These are phyloP conservation scores for Globisporangium canariense DNA, from an alignment of 352 stramenopile species.

Conservation along the genomic window DNA sequence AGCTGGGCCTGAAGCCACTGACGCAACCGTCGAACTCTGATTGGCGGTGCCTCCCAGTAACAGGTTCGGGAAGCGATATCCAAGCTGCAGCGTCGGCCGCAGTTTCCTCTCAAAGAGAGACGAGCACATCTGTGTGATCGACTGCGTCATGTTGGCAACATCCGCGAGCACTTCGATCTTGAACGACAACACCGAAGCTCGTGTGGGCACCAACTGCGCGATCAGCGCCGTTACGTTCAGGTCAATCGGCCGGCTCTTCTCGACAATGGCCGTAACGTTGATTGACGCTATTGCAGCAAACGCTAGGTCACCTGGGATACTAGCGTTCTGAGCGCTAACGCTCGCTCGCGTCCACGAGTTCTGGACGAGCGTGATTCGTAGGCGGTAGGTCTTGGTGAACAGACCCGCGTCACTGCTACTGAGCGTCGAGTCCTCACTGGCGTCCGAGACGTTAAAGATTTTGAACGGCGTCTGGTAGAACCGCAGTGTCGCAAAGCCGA, in stretches of 20 bases:
- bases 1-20: constrained; percentile 11
- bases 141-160: constrained; percentile 18
- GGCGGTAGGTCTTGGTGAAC: constrained; percentile 44
- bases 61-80: constrained; percentile 48
- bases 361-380: constrained; percentile 46
- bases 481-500: constrained; percentile 30
- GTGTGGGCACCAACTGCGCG: constrained; percentile 29
- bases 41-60: constrained; percentile 13
- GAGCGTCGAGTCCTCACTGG: constrained; percentile 8
- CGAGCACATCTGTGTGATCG: constrained; percentile 56
- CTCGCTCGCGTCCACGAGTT: constrained; percentile 41
- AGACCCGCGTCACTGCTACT: constrained; percentile 16
- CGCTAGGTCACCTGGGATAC: constrained; percentile 11
- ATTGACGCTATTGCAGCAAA: constrained; percentile 29
- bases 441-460: constrained; percentile 47
- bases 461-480: constrained; percentile 70
- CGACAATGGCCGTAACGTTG: constrained; percentile 33
- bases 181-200: constrained; percentile 42
- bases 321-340: constrained; percentile 19
- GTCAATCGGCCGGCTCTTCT: constrained; percentile 43
- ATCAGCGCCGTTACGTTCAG: constrained; percentile 55
- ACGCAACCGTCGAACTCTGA: constrained; percentile 41
- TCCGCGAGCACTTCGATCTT: constrained; percentile 47
- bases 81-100: constrained; percentile 36
- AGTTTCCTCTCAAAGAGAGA: constrained; percentile 58